Evolutionary conservation across 345 rosid genomes (phyloP).

Genomic region (Populus deltoides): DNA sequence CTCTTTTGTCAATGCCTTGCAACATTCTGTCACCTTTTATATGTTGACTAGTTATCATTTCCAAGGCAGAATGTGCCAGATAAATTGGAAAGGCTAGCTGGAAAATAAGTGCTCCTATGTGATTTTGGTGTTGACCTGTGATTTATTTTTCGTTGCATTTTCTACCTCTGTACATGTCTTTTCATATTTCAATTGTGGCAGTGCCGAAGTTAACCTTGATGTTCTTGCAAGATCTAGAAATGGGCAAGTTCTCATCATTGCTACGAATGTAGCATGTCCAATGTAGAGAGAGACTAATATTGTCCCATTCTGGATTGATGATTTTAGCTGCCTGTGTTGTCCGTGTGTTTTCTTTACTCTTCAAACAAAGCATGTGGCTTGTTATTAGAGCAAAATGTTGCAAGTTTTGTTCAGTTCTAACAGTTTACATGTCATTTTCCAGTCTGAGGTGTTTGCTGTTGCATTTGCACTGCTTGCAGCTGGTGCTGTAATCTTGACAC

Average conservation of each 20-base stretch:
- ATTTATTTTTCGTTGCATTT: neutral
- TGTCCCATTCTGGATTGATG: neutral
- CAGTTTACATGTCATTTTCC: slow-evolving; percentile 15
- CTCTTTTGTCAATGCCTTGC: neutral
- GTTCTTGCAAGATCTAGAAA: neutral
- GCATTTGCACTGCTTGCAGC: slow-evolving; percentile 97
- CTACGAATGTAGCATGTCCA: neutral
- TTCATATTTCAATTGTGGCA: neutral
- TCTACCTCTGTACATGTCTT: neutral
- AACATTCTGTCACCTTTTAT: neutral
- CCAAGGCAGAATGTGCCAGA: neutral
- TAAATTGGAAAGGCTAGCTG: neutral
- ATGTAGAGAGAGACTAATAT: neutral
- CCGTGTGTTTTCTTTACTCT: neutral
- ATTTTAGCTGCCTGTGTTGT: neutral
- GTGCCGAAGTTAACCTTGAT: neutral
- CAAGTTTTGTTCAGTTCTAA: neutral
- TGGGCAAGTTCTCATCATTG: neutral
- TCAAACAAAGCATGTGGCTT: neutral
- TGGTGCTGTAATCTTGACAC: slow-evolving; percentile 89
- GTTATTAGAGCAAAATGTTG: neutral
- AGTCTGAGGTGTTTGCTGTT: slow-evolving; percentile 96
- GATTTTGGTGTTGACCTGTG: neutral
- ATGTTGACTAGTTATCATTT: neutral
- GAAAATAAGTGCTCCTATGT: neutral